Percentiles rank a stretch among this genome's conserved stretches.
These are phyloP conservation scores for Melaleuca alternifolia DNA, from an alignment of 345 rosid genomes.

Conservation along the genomic window DNA sequence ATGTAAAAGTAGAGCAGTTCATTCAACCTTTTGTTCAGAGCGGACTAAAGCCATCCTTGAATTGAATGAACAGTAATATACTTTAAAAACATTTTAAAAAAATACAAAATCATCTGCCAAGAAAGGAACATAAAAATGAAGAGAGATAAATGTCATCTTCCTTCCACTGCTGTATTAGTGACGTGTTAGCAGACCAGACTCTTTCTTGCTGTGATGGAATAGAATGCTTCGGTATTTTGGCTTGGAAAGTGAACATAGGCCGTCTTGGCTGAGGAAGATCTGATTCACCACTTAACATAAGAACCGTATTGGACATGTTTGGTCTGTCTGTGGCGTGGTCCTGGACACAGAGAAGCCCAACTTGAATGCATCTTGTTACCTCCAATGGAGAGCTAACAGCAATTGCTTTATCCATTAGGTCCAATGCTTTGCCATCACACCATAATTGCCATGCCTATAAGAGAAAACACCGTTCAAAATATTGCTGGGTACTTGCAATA, in stretches of 20 bases:
- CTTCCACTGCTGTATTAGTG: neutral
- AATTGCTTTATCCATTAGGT: neutral
- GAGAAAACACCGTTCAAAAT: neutral
- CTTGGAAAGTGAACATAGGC: neutral
- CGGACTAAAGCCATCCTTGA: neutral
- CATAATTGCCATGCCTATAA: neutral
- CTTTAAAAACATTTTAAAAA: neutral
- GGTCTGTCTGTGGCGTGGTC: conserved; percentile 16
- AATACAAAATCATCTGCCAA: neutral
- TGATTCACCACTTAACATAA: neutral
- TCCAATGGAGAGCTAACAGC: neutral
- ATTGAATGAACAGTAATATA: neutral
- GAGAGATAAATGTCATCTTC: neutral
- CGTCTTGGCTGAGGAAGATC: neutral
- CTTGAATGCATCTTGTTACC: neutral
- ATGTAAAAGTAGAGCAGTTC: neutral
- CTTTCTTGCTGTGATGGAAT: neutral
- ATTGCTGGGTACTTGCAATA: neutral
- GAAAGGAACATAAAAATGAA: neutral
- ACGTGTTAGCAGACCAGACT: neutral
- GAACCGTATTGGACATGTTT: conserved; percentile 5
- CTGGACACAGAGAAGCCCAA: conserved; percentile 17
- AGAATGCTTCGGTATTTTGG: neutral
- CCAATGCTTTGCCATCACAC: neutral
- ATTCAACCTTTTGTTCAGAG: neutral